phyloP scores from a whole-genome alignment of 1,284 basidiomycete species.

The Melampsora larici-populina region DNA sequence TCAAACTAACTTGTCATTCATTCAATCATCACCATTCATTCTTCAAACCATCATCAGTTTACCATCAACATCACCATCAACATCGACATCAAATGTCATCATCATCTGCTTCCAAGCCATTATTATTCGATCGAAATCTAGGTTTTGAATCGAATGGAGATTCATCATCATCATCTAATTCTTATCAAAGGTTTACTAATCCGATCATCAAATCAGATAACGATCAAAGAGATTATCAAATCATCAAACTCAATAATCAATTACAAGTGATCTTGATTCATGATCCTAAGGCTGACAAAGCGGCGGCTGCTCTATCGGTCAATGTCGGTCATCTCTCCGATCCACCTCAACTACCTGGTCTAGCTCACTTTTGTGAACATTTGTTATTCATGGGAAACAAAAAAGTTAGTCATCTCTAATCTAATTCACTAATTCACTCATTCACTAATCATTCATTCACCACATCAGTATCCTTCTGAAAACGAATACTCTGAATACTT shows the following conservation, averaged over 20 bases:
- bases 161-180: neutral
- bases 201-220: conserved; percentile 47
- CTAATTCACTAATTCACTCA: conserved; percentile 27
- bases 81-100: neutral
- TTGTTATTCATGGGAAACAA: conserved; percentile 55
- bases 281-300: conserved; percentile 86
- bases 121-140: neutral
- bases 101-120: neutral
- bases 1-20: no score
- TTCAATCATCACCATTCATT: neutral
- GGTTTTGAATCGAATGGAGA: conserved; percentile 5
- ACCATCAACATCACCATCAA: neutral
- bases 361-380: conserved; percentile 56
- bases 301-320: conserved; percentile 90
- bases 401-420: conserved; percentile 59
- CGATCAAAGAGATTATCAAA: conserved; percentile 54
- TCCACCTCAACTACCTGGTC: conserved; percentile 60
- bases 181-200: conserved; percentile 24
- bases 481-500: conserved; percentile 92
- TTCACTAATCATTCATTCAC: conserved; percentile 53
- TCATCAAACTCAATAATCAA: conserved; percentile 81
- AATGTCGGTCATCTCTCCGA: conserved; percentile 91
- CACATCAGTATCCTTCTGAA: conserved; percentile 75
- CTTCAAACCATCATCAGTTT: neutral
- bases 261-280: conserved; percentile 81